These are phyloP conservation scores for Pseudocercospora musae DNA, from an alignment of 2,329 filamentous ascomycete species.

Conservation along the genomic window DNA sequence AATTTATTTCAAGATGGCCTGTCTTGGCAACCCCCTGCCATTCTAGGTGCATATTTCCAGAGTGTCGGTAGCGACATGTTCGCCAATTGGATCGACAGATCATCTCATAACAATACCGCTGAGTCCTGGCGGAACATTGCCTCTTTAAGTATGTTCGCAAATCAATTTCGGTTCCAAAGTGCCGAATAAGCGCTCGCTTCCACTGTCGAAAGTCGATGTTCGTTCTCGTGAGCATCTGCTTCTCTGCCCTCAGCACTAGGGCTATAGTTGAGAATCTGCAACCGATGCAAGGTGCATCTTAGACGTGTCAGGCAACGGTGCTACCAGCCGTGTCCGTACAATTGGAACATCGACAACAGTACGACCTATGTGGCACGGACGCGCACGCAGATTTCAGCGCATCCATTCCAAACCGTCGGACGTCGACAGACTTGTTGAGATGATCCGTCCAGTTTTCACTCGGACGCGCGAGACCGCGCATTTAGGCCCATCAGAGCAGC, in stretches of 20 bases:
- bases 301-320: not conserved
- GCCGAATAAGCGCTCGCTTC: not conserved
- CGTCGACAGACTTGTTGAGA: too few species aligned
- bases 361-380: not conserved
- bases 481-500: not conserved
- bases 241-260: not conserved
- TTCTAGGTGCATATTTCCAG: not conserved
- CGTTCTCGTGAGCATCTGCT: not conserved
- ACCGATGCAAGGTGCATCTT: not conserved
- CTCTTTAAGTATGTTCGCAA: not conserved
- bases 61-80: not conserved
- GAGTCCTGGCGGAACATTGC: not conserved
- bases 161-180: not conserved
- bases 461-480: too few species aligned
- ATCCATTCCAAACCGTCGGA: too few species aligned
- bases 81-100: not conserved
- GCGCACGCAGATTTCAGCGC: too few species aligned
- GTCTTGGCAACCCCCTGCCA: not conserved
- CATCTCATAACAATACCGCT: not conserved
- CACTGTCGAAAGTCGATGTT: not conserved
- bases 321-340: not conserved
- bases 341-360: not conserved
- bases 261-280: not conserved
- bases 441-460: too few species aligned
- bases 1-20: not conserved